phyloP scores from a whole-genome alignment of 352 stramenopile genomes.

The Hyaloperonospora arabidopsidis region DNA sequence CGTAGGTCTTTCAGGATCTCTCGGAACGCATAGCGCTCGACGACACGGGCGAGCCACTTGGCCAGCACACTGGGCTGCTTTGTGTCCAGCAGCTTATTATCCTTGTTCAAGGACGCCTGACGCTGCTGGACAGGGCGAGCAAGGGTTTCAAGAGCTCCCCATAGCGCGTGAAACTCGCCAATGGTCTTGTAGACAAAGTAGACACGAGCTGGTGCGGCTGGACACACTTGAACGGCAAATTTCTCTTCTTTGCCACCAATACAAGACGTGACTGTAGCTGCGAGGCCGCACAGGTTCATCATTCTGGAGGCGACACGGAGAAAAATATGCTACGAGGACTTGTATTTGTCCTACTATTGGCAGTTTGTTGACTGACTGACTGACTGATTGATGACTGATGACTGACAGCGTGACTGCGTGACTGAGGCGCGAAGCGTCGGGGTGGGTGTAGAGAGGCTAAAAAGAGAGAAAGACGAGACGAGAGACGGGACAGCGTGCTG shows the following conservation, averaged over 20 bases:
- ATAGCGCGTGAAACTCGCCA: slow-evolving; percentile 65
- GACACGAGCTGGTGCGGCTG: slow-evolving; percentile 24
- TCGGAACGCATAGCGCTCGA: slow-evolving; percentile 71
- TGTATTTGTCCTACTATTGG: neutral
- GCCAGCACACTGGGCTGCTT: slow-evolving; percentile 35
- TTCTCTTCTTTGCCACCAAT: slow-evolving; percentile 75
- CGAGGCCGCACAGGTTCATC: slow-evolving; percentile 57
- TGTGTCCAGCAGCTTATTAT: slow-evolving; percentile 1
- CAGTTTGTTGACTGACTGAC: no score
- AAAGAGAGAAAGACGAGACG: no score
- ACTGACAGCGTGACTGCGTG: no score
- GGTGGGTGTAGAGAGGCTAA: neutral
- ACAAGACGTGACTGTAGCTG: slow-evolving; percentile 64
- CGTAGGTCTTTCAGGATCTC: slow-evolving; percentile 47
- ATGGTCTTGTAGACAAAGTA: slow-evolving; percentile 84
- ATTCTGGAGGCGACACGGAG: neutral
- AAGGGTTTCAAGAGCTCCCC: slow-evolving; percentile 48
- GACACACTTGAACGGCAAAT: slow-evolving; percentile 60
- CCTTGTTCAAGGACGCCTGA: neutral
- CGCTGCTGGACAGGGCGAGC: slow-evolving; percentile 44
- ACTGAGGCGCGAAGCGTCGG: no score
- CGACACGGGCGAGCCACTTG: slow-evolving; percentile 70
- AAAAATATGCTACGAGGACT: neutral
- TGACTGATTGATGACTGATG: no score
- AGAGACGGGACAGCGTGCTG: no score